Conservation (phyloP, 176 grass and related monocot species). For the Eleusine coracana region DNA sequence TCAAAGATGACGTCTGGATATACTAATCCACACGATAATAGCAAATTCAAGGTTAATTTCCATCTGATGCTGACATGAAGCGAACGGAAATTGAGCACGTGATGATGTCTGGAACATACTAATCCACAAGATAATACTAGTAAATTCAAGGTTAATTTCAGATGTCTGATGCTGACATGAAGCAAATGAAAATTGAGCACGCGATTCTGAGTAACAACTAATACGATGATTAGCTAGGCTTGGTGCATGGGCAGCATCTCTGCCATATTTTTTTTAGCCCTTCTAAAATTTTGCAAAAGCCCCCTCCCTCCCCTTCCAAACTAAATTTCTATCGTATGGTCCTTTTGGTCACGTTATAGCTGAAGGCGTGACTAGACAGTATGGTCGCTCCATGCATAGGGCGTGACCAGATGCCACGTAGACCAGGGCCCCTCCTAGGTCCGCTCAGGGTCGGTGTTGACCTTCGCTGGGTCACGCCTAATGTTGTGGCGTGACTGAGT, state of each 20-base stretch:
- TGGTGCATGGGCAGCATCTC: constrained; percentile 16
- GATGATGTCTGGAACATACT: not conserved
- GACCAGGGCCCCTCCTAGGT: no score
- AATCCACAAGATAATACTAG: not conserved
- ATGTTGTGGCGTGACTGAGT: no score
- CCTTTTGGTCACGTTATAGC: no score
- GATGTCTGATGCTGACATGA: no score
- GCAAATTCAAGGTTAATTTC: not conserved
- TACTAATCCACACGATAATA: not conserved
- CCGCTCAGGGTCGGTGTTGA: no score
- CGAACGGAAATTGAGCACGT: not conserved
- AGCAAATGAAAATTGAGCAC: not conserved
- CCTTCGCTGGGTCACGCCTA: no score
- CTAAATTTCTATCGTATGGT: no score
- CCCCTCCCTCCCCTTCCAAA: no score
- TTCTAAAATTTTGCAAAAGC: no score
- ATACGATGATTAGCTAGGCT: not conserved
- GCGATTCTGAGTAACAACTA: not conserved
- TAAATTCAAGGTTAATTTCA: not conserved
- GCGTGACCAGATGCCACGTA: no score
- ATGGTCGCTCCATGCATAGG: no score
- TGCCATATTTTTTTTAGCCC: not conserved
- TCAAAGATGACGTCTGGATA: not conserved
- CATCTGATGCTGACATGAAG: not conserved
- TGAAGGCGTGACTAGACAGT: no score